A percentile compares a stretch with the other conserved stretches of the same genome.
Conservation (phyloP, 495 filamentous ascomycete genomes). For the Penicilliopsis zonata region DNA sequence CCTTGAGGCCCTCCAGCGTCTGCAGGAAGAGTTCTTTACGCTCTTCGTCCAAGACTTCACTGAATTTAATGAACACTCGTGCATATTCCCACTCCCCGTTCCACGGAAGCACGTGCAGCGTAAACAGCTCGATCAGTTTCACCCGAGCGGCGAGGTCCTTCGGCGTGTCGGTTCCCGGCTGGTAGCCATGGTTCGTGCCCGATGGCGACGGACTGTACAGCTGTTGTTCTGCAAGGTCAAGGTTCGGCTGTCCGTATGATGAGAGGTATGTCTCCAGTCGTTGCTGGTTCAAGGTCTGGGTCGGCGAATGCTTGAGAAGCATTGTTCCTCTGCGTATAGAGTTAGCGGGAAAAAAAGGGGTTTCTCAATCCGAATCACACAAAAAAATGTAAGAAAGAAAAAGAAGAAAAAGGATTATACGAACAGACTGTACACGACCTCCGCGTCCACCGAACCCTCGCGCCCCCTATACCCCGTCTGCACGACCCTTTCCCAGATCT, state of each 20-base stretch:
- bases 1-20: constrained; percentile 44
- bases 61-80: constrained; percentile 72
- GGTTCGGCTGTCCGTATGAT: constrained; percentile 53
- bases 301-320: constrained; percentile 72
- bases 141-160: constrained; percentile 64
- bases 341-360: constrained; percentile 2
- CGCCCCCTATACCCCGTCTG: constrained; percentile 70
- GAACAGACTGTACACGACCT: constrained; percentile 87
- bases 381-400: too few species aligned
- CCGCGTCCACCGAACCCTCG: constrained; percentile 84
- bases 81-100: constrained; percentile 96
- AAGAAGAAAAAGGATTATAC: constrained; percentile 14
- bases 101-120: constrained; percentile 77
- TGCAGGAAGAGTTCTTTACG: constrained; percentile 75
- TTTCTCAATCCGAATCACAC: neutral
- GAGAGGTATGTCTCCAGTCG: constrained; percentile 86
- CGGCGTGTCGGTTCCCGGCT: constrained; percentile 58
- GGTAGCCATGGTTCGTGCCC: constrained; percentile 16
- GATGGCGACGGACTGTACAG: constrained; percentile 17
- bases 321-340: constrained; percentile 56
- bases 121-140: constrained; percentile 88
- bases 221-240: constrained; percentile 53
- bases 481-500: constrained; percentile 87
- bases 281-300: constrained; percentile 71
- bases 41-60: constrained; percentile 82